Conservation (phyloP, 2,329 filamentous ascomycete genomes). For the Neopestalotiopsis rosae region DNA sequence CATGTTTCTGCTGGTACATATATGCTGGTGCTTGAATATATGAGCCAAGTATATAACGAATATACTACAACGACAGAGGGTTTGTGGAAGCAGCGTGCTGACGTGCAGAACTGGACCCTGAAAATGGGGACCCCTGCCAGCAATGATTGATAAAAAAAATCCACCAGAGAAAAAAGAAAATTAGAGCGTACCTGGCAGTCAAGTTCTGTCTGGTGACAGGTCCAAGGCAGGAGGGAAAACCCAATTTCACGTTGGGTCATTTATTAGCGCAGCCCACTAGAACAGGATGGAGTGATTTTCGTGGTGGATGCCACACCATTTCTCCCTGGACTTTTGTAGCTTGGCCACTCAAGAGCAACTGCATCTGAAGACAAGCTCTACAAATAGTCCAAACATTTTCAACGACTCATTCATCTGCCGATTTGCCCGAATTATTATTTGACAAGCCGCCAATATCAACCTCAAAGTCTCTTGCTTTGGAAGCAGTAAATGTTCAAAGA, state of each 20-base stretch:
- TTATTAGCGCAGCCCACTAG: constrained; percentile 12
- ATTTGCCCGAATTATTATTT: neutral
- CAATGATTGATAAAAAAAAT: neutral
- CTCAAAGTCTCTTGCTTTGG: too few species aligned
- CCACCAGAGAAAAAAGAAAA: neutral
- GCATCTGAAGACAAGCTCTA: too few species aligned
- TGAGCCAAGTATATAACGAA: neutral
- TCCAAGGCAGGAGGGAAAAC: neutral
- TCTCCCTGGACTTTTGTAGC: neutral
- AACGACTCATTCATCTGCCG: neutral
- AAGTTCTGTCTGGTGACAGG: constrained; percentile 6
- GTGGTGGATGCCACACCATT: constrained; percentile 14
- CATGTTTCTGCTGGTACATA: too few species aligned
- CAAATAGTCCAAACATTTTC: neutral
- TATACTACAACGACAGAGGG: neutral
- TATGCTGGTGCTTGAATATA: too few species aligned
- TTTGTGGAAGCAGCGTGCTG: neutral
- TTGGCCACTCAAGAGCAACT: neutral
- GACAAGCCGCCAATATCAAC: neutral
- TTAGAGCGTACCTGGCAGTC: constrained; percentile 6
- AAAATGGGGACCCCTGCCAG: constrained; percentile 3
- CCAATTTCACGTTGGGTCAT: constrained; percentile 5
- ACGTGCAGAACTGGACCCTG: constrained; percentile 9
- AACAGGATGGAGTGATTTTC: neutral
- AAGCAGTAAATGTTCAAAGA: too few species aligned